These are phyloP conservation scores for Oropetium thomaeum DNA, from an alignment of 176 grass and related monocot genomes.

Conservation along the genomic window DNA sequence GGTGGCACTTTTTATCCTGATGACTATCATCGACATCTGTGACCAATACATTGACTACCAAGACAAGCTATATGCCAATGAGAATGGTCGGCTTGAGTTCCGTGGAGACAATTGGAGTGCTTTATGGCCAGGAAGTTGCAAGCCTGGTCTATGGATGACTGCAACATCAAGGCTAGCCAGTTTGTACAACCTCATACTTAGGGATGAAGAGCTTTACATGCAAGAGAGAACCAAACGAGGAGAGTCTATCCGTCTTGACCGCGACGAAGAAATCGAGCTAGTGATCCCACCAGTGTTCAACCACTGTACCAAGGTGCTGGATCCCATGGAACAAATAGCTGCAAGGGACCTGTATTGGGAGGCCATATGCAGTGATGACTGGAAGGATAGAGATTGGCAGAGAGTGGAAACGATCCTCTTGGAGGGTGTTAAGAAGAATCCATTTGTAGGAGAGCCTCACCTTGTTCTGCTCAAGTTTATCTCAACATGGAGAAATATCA, in stretches of 20 bases:
- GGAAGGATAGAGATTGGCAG: background rate
- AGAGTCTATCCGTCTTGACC: background rate
- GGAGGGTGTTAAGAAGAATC: conserved; percentile 3
- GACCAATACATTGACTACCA: conserved; percentile 30
- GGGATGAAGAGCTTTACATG: conserved; percentile 16
- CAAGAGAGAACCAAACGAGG: conserved; percentile 9
- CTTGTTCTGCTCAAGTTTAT: conserved; percentile 12
- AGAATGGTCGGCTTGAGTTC: conserved; percentile 21
- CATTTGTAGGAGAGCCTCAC: conserved; percentile 18
- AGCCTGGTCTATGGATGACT: conserved; percentile 19
- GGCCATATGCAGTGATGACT: conserved; percentile 18
- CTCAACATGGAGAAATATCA: conserved; percentile 59
- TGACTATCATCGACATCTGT: conserved; percentile 13
- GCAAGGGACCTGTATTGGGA: conserved; percentile 26
- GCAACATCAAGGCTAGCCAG: conserved; percentile 19
- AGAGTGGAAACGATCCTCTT: background rate
- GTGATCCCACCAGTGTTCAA: conserved; percentile 9
- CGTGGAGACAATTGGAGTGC: background rate
- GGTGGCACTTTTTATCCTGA: background rate
- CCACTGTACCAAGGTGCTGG: conserved; percentile 19
- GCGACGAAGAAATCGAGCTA: background rate
- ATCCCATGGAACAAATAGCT: conserved; percentile 16
- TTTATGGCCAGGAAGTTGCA: conserved; percentile 24
- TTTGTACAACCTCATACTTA: conserved; percentile 25
- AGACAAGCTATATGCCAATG: background rate